Conservation (phyloP, 2,329 filamentous ascomycete species). For the Arthrinium phaeospermum region DNA sequence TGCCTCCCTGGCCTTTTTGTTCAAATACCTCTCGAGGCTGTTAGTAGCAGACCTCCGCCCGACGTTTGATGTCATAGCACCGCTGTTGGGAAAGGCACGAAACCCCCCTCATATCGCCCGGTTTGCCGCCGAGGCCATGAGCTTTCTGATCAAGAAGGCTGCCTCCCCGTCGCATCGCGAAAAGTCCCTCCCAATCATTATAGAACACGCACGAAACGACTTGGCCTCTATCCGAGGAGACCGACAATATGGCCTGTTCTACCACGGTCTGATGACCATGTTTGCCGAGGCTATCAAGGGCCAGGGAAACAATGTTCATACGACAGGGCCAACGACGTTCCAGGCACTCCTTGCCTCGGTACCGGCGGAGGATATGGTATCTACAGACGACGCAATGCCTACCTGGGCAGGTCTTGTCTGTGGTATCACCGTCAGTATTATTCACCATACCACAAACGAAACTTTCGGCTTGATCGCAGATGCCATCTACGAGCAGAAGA, state of each 20-base stretch:
- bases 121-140: constrained; percentile 93
- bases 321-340: constrained; percentile 61
- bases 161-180: constrained; percentile 79
- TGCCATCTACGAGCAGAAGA: constrained; percentile 60
- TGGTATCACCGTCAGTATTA: constrained; percentile 78
- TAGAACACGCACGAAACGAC: constrained; percentile 75
- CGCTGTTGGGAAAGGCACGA: constrained; percentile 80
- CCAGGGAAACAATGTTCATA: constrained; percentile 64
- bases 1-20: constrained; percentile 89
- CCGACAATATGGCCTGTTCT: constrained; percentile 71
- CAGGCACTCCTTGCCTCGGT: constrained; percentile 57
- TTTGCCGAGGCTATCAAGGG: constrained; percentile 82
- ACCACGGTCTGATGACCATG: constrained; percentile 89
- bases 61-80: constrained; percentile 81
- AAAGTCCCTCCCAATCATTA: constrained; percentile 71
- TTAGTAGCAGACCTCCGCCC: constrained; percentile 85
- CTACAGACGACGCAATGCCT: constrained; percentile 45
- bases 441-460: constrained; percentile 80
- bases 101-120: constrained; percentile 87
- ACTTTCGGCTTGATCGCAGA: constrained; percentile 74
- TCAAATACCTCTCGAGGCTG: constrained; percentile 93
- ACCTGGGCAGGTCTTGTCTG: constrained; percentile 70
- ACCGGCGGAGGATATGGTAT: constrained; percentile 55
- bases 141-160: constrained; percentile 90
- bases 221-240: constrained; percentile 60